Evolutionary conservation across 139 green algal genomes (phyloP), one percentile per base, ranked within the genome.

Genomic region (Asterochloris sp.): DNA sequence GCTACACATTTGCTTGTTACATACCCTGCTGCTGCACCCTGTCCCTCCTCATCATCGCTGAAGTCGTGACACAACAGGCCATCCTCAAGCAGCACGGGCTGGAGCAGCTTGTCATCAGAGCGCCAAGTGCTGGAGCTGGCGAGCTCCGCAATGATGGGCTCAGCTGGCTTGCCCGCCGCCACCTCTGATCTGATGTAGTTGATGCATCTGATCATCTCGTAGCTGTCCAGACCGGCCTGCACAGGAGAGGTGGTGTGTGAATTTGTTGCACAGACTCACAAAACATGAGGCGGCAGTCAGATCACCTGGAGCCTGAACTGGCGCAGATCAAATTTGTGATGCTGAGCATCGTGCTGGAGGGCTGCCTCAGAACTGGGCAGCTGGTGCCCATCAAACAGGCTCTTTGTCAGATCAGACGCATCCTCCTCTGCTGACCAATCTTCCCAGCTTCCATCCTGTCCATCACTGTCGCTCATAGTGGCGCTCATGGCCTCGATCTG

Each of bases 51-150:
- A 21, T 80, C 76, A 21, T 80, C 23, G 60, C 91, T 87, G 81
- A 91, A 98, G 82, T 96, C 93, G 47, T 95, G 89, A 17, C 90
- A 91, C 19, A 98, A 84, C 74, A 98, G 85, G 0, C 88, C 84
- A 75, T 98, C 95, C 11, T 96, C 89, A 28, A 78, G 62, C 68
- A 96, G 74, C 0, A 87, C 86, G 1, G 95, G 93, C 23, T 84
- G 79, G 13, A 97, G 85, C 81, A 91, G 62, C 74, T 83, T 94
- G 0, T 62, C 69, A 29, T 97, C 95, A 54, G 88, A 89, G 8
- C 73, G 38, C 89, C 89, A 94, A 29, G 91, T 86, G 0, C 62
- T 69, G 14, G 69, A 82, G 27, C 62, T 16, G 19, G 74, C n/a
- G 17, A 28, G 47, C 0, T 85, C 67, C 0, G 74, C 78, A 8